Percentiles rank a stretch among this genome's conserved stretches.
These are phyloP conservation scores for Musa balbisiana DNA, from an alignment of 202 grass and related monocot genomes.

Conservation along the genomic window DNA sequence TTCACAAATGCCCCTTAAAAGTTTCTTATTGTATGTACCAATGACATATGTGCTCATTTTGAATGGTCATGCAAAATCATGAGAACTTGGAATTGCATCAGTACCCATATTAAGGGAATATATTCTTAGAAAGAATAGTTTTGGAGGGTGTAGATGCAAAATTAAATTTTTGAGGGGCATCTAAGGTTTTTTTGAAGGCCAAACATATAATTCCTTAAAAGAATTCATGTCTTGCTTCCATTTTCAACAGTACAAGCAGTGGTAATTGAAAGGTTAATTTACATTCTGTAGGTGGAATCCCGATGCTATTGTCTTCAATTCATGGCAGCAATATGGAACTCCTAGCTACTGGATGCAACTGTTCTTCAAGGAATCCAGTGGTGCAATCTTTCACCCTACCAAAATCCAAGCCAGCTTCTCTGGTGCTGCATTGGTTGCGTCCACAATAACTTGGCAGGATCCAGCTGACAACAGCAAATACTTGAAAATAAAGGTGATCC, in stretches of 20 bases:
- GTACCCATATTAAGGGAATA: not conserved
- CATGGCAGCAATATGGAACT: constrained; percentile 74
- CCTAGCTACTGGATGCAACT: constrained; percentile 87
- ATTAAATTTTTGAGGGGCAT: not conserved
- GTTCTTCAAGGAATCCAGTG: constrained; percentile 59
- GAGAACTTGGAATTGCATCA: not conserved
- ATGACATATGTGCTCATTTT: not conserved
- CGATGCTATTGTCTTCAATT: constrained; percentile 83
- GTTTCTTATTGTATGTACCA: not conserved
- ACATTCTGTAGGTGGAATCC: constrained; percentile 51
- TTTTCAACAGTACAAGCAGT: not conserved
- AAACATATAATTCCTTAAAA: not conserved
- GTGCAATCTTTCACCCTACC: constrained; percentile 45
- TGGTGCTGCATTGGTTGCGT: constrained; percentile 40
- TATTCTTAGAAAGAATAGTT: not conserved
- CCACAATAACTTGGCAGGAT: constrained; percentile 56
- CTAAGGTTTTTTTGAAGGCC: not conserved
- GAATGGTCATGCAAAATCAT: not conserved
- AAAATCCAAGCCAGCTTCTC: constrained; percentile 38
- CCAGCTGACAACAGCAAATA: constrained; percentile 40
- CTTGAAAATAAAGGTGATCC: constrained; percentile 60
- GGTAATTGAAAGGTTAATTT: not conserved
- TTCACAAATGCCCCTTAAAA: not conserved
- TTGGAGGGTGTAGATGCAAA: not conserved
- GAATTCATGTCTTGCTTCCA: not conserved